Percentiles rank a stretch among this genome's conserved stretches.
These are phyloP conservation scores for Coemansia furcata DNA, from an alignment of 192 early-diverging fungal genomes.

Conservation along the genomic window DNA sequence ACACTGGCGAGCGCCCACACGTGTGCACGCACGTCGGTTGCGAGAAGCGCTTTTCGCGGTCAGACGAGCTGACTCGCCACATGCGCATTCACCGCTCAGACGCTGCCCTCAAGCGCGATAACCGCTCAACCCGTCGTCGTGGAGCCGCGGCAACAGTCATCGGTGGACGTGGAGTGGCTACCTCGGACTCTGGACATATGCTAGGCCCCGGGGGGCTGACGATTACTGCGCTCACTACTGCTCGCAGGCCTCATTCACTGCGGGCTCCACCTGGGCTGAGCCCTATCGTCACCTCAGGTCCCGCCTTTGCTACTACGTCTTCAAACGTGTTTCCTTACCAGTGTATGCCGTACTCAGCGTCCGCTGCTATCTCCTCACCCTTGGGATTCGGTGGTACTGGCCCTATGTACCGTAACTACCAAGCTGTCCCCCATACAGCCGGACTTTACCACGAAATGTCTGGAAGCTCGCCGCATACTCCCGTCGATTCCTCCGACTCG, in stretches of 20 bases:
- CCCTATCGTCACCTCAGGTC: constrained; percentile 34
- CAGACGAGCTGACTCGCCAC: constrained; percentile 78
- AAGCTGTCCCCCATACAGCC: background rate
- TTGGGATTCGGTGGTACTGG: background rate
- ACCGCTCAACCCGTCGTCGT: constrained; percentile 31
- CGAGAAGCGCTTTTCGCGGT: constrained; percentile 75
- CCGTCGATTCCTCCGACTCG: background rate
- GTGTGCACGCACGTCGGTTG: constrained; percentile 74
- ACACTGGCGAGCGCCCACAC: constrained; percentile 85
- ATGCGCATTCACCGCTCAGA: constrained; percentile 52
- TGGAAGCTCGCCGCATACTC: constrained; percentile 3
- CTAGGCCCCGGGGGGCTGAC: constrained; percentile 1
- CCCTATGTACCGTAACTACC: constrained; percentile 1
- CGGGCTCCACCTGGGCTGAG: constrained; percentile 46
- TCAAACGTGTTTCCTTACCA: constrained; percentile 19
- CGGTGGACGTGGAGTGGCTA: constrained; percentile 9
- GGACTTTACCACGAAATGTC: background rate
- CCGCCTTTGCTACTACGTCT: constrained; percentile 32
- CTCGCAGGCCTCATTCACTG: constrained; percentile 30
- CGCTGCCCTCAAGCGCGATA: constrained; percentile 37
- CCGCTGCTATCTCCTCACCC: constrained; percentile 11
- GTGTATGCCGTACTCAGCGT: constrained; percentile 31
- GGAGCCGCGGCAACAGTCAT: background rate
- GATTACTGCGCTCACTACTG: constrained; percentile 18
- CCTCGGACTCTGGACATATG: background rate